Evolutionary conservation across 345 rosid genomes (phyloP).

Genomic region (Murraya koenigii): DNA sequence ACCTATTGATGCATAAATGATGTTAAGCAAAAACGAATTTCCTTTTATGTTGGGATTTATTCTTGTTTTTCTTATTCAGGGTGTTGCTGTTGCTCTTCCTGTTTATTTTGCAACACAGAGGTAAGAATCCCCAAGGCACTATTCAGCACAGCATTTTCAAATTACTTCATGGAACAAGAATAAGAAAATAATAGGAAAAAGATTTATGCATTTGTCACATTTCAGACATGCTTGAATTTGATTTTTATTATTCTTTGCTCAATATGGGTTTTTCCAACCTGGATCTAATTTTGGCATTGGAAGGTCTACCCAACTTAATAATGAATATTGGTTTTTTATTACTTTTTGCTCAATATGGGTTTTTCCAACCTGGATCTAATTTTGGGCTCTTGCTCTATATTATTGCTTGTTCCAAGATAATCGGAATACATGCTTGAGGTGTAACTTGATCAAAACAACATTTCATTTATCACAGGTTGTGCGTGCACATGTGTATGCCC

Average conservation of each 20-base stretch:
- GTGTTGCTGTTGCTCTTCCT: constrained; percentile 98
- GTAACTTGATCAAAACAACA: neutral
- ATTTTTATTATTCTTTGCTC: neutral
- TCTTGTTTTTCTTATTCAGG: constrained; percentile 43
- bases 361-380: too few species aligned
- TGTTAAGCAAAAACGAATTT: neutral
- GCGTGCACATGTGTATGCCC: neutral
- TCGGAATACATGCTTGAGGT: too few species aligned
- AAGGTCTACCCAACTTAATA: neutral
- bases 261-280: neutral
- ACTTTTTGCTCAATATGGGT: too few species aligned
- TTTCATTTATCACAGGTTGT: neutral
- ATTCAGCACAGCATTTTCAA: constrained; percentile 7
- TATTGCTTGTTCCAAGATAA: constrained; percentile 3
- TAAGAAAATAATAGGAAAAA: neutral
- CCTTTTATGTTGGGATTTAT: constrained; percentile 5
- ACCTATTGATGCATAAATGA: constrained; percentile 2
- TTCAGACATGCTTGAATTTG: neutral
- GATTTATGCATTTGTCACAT: neutral
- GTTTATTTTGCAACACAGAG: constrained; percentile 95
- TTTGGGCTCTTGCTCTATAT: neutral
- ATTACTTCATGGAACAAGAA: neutral
- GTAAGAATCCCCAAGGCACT: constrained; percentile 38
- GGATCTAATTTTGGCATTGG: neutral
- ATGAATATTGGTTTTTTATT: too few species aligned